These are phyloP conservation scores for Xylariaceae sp. DNA, from an alignment of 2,329 filamentous ascomycete species.

Conservation along the genomic window DNA sequence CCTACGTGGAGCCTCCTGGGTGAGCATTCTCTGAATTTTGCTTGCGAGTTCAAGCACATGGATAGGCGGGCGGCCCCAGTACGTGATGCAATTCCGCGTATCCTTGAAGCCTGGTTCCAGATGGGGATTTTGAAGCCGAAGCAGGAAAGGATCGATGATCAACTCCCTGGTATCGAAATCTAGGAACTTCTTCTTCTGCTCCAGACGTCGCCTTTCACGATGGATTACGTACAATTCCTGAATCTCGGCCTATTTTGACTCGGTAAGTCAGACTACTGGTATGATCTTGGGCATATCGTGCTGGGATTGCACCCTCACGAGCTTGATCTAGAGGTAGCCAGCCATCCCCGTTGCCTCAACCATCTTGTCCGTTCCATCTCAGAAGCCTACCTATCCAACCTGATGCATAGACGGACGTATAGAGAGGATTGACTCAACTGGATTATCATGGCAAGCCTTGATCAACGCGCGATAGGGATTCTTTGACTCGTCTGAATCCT, in stretches of 20 bases:
- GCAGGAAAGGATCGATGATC: conserved; percentile 69
- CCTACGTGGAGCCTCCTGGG: conserved; percentile 63
- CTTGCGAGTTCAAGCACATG: conserved; percentile 63
- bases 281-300: neutral
- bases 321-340: neutral
- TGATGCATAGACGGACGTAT: neutral
- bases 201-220: conserved; percentile 65
- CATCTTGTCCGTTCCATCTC: neutral
- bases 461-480: conserved; percentile 78
- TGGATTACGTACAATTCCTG: conserved; percentile 70
- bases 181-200: conserved; percentile 71
- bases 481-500: conserved; percentile 40
- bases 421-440: conserved; percentile 45
- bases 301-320: neutral
- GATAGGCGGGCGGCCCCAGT: conserved; percentile 80
- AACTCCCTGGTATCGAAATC: conserved; percentile 63
- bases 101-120: conserved; percentile 68
- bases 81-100: conserved; percentile 72
- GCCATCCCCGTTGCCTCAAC: neutral
- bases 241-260: conserved; percentile 52
- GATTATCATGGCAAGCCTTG: conserved; percentile 57
- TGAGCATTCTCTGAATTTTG: conserved; percentile 63
- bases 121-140: conserved; percentile 59
- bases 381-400: neutral
- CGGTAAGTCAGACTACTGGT: conserved; percentile 11